phyloP scores from a whole-genome alignment of 192 early-diverging fungal genomes.

The Geranomyces michiganensis region DNA sequence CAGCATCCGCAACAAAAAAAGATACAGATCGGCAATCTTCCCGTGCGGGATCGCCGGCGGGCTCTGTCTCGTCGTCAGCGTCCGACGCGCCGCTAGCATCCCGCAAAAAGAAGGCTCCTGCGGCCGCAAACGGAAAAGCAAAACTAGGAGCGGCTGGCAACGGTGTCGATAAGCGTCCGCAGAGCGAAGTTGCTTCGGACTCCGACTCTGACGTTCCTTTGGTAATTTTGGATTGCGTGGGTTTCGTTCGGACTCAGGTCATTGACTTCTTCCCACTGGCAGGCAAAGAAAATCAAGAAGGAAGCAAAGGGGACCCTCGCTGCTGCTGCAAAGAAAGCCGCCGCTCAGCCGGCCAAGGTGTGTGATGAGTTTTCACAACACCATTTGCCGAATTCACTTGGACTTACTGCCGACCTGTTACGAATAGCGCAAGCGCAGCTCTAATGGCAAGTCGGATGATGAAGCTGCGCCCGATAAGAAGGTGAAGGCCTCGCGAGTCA shows the following conservation, averaged over 20 bases:
- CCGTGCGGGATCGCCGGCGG: background rate
- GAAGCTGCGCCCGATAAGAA: background rate
- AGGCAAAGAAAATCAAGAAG: conserved; percentile 12
- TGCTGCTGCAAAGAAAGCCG: conserved; percentile 3
- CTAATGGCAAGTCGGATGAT: background rate
- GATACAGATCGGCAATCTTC: background rate
- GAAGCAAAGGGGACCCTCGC: background rate
- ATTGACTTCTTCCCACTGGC: background rate
- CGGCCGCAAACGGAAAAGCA: background rate
- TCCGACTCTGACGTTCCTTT: conserved; percentile 32
- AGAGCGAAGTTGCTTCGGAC: conserved; percentile 18
- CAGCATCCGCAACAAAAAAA: background rate
- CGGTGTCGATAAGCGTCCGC: background rate
- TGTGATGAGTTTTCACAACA: background rate
- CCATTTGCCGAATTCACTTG: background rate
- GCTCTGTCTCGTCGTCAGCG: background rate
- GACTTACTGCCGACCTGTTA: background rate
- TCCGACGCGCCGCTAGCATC: background rate
- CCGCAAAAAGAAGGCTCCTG: background rate
- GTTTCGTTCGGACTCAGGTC: background rate
- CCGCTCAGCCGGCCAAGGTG: background rate
- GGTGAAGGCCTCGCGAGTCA: background rate
- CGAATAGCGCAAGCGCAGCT: background rate
- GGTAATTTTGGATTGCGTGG: conserved; percentile 2
- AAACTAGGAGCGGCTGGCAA: no score